Base-by-base conservation (phyloP, 495 filamentous ascomycete species). In the Hyaloscypha hepaticicola region DNA sequence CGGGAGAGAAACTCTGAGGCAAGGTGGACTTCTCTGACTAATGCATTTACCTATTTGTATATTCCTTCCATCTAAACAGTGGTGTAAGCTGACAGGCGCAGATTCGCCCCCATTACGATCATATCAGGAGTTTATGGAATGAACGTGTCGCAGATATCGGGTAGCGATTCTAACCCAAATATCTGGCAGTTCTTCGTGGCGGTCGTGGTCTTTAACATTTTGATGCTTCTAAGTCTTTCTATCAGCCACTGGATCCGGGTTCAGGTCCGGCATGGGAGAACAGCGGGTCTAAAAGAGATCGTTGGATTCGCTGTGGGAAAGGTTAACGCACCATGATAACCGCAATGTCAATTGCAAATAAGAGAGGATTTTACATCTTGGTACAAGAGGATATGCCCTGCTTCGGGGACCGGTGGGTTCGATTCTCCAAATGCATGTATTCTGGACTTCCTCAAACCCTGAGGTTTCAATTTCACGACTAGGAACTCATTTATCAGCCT, bases 141-240 rank as follows among this genome's bases (percentile, higher is more conserved):
- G 71, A 73, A 73, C 45, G 71, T 73, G 16, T 63, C 66, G 0
- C 52, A 73, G 50, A 70, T 73, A 16, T 65, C 66, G 6, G 67
- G 69, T 16, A 34, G 19, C 22, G 34, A 49, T 21, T 55, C 62
- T 0, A 71, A 68, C 34, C 71, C 69, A 3, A 56, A 59, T 53
- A 72, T 73, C 27, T 73, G 71, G 71, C 71, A 73, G 38, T 70
- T 72, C 28, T 70, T 73, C 57, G 71, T 70, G 24, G 69, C 71
- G 3, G 57, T 68, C 14, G 58, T 53, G 2, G 56, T 50, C 3
- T 38, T 73, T 7, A 71, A 72, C 59, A 53, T 70, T 24, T 31
- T 69, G 34, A 63, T 68, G 1, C 28, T 72, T 7, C 12, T 68
- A 1, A 55, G 27, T 4, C 53, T 73, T 3, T 58, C 71, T 6